Evolutionary conservation across 1,284 basidiomycete genomes (phyloP), one percentile per base, ranked within the genome.

Genomic region (Flammula alnicola): DNA sequence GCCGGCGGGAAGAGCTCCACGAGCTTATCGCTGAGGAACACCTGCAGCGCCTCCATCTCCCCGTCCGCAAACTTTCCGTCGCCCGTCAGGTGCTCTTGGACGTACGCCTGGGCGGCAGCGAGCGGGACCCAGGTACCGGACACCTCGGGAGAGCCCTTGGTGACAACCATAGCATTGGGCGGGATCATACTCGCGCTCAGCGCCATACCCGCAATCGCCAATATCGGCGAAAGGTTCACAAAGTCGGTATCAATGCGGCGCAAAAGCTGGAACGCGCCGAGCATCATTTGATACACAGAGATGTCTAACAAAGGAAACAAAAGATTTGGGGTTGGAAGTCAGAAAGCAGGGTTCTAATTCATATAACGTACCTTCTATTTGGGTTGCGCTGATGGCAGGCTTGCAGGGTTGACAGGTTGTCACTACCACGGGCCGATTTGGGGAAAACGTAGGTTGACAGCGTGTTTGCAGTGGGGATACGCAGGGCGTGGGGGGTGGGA

Each of bases 161-260:
- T 68, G n/a, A 83, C 69, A 3, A 71, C 62, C 5, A 71, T 72
- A 4, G 77, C 74, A 47, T 74, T 73, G 1, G 17, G 23, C 12
- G 75, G 67, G 3, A 76, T 69, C 10, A 68, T 65, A 47, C 65
- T 66, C 30, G 72, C 62, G 7, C 75, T 72, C 33, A 62, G 63
- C 3, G 70, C 58, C 25, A 71, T 57, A 41, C 72, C 68, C 44
- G 78, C 66, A 52, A 69, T 68, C 44, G 74, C 71, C 14, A 79
- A 66, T 52, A 88, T 80, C 22, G 80, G 76, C 27, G 82, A 76
- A 36, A 87, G 71, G 63, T 88, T 86, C 56, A 88, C 85, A 57
- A 84, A 88, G 60, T 86, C 83, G 20, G 84, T 84, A 66, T 88
- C 86, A 44, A 87, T 80, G 48, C 86, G 79, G 57, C 86, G 81